These are phyloP conservation scores for Hemileccinum rubropunctum DNA, from an alignment of 768 basidiomycete species.

Conservation along the genomic window DNA sequence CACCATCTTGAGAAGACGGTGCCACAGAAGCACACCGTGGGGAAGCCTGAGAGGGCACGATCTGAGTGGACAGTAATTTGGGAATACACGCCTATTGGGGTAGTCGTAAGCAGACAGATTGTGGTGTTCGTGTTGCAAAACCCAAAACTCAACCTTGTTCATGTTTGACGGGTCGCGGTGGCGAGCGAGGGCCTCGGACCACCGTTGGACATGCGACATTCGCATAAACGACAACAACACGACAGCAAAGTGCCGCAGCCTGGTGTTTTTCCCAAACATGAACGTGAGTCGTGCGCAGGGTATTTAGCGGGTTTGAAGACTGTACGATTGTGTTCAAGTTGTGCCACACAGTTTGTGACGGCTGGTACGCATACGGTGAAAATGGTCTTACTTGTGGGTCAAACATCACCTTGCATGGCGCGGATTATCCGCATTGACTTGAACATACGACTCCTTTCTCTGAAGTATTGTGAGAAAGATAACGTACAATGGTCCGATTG, in stretches of 20 bases:
- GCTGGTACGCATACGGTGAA: background rate
- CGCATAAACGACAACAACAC: background rate
- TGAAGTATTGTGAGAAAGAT: background rate
- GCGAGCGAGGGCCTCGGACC: background rate
- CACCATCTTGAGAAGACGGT: background rate
- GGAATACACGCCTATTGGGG: background rate
- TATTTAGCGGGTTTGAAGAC: background rate
- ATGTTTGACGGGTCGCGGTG: background rate
- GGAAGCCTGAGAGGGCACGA: background rate
- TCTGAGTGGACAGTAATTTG: background rate
- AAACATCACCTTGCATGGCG: background rate
- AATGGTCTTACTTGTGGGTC: background rate
- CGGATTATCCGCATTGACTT: background rate
- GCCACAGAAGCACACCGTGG: slow-evolving; percentile 17
- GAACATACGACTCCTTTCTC: background rate
- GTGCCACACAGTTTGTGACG: background rate
- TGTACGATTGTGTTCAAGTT: background rate
- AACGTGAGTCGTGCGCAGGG: background rate
- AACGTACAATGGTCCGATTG: background rate
- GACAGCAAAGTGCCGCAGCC: background rate
- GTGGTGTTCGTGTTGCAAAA: background rate
- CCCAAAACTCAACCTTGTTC: slow-evolving; percentile 12
- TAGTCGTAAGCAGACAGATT: slow-evolving; percentile 5
- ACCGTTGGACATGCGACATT: background rate
- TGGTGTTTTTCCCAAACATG: background rate